Evolutionary conservation across 768 basidiomycete genomes (phyloP), one percentile per base, ranked within the genome.

Genomic region (Collybiopsis confluens): DNA sequence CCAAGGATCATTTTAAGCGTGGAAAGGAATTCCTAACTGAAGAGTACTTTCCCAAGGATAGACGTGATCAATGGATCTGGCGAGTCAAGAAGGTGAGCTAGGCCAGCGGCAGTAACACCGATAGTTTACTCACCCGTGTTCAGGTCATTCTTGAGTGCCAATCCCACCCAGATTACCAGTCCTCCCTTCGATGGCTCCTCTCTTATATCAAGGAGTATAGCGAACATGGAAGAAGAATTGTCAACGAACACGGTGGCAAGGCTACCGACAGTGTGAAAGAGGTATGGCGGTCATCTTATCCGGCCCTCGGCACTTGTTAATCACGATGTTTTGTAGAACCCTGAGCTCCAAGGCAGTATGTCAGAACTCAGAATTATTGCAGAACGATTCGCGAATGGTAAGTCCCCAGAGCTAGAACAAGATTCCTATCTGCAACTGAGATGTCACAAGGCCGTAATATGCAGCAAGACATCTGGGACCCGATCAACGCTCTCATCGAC

Each of bases 51-150:
- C 94, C 95, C 0, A 77, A 88, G 60, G 94, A 94, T 68, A 77
- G 96, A 20, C 80, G 92, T 21, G 92, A 96, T 51, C 92, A 92
- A 63, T 97, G 93, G 69, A 89, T 98, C 63, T 96, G 87, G 75
- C 82, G 96, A 11, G 78, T 83, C 5, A 98, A 98, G 78, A 98
- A 97, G 83, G 89, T 86, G 21, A 2, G 20, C 15, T 11, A 26
- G 58, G 58, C 30, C 2, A 26, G 33, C 15, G 15, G n/a, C 15
- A 52, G 37, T n/a, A 55, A 26, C 45, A 4, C 27, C 10, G 11
- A 1, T 37, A 1, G 3, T 28, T 21, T 1, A 11, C 23, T 41
- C n/a, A 13, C 16, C 18, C 7, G 20, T 15, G 2, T 42, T 2
- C 52, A 86, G 83, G 86, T 88, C 35, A 82, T 97, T 50, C 78